Base-by-base conservation (phyloP, 208 protist genomes). In the Acanthamoeba triangularis region DNA sequence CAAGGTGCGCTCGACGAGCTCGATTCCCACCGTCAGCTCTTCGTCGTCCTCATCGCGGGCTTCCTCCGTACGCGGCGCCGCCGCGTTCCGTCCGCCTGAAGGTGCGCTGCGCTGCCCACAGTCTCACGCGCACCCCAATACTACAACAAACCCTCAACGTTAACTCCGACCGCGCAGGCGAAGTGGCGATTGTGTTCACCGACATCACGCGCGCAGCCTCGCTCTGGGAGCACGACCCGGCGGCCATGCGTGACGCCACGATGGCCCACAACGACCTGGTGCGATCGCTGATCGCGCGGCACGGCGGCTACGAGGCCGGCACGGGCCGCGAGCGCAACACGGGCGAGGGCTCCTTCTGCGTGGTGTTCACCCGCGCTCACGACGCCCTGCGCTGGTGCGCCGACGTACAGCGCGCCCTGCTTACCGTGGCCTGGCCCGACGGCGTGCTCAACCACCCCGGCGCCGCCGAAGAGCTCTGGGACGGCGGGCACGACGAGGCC, bases 351-450 rank as follows among this genome's bases (percentile, higher is more conserved):
- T 67, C 33, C 11, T 90, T 90, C 82, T 90, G 82, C 33, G 5
- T 67, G 33, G 49, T n/a, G 4, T 67, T 90, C 54, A 6, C 6
- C 2, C 35, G 18, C 49, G 30, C 35, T 2, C 7, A 35, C 14
- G 61, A 78, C 33, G 90, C 90, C 10, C 63, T 80, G 13, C 6
- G 33, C 16, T 94, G 90, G 90, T 94, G 90, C 90, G 30, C n/a
- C 20, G 90, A 76, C 16, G 59, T 59, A 0, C 90, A 94, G 90
- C 5, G 7, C 44, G 47, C 59, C n/a, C 90, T 94, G 44, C 69
- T 94, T 3, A 63, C n/a, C n/a, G 63, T 82, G 7, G 25, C 14
- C 18, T 94, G 90, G 90, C 90, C 90, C 35, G 33, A 44, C 18
- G 44, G 10, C 63, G n/a, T 94, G 37, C 61, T 94, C 47, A 20